Percentiles rank a stretch among this genome's conserved stretches.
Evolutionary conservation across 2,329 filamentous ascomycete species (phyloP).

Genomic region (Ophiostoma triangulosporum): DNA sequence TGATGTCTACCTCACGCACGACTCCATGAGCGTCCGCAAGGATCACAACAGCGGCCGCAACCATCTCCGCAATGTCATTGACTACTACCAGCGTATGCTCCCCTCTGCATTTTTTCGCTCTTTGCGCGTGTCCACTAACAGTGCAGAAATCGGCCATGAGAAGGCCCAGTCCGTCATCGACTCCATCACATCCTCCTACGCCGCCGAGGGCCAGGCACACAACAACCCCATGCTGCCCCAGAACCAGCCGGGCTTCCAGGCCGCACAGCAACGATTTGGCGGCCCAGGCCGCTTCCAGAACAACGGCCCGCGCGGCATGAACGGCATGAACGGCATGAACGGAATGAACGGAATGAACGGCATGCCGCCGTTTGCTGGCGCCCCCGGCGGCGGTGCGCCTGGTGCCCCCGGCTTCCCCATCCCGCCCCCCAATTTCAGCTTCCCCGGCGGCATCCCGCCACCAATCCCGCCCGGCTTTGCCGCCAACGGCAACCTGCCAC

Average conservation of each 20-base stretch:
- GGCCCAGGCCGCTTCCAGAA: slow-evolving; percentile 7
- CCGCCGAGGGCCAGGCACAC: slow-evolving; percentile 72
- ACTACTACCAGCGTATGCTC: slow-evolving; percentile 83
- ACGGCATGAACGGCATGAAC: not conserved
- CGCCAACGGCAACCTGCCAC: not conserved
- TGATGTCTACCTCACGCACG: slow-evolving; percentile 99
- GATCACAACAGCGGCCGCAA: slow-evolving; percentile 95
- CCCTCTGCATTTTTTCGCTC: too few relatives aligned
- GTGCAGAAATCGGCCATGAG: slow-evolving; percentile 85
- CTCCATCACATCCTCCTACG: slow-evolving; percentile 91
- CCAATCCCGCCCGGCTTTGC: slow-evolving; percentile 14
- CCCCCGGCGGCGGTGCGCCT: slow-evolving; percentile 32
- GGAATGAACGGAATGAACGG: slow-evolving; percentile 16
- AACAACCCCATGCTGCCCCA: slow-evolving; percentile 72
- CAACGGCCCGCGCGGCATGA: not conserved
- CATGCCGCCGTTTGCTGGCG: slow-evolving; percentile 26
- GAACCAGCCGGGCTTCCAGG: slow-evolving; percentile 43
- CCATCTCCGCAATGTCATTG: slow-evolving; percentile 91
- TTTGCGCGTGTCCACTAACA: slow-evolving; percentile 7
- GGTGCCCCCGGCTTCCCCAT: slow-evolving; percentile 22
- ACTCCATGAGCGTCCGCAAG: slow-evolving; percentile 99
- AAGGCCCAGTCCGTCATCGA: slow-evolving; percentile 98
- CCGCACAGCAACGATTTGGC: slow-evolving; percentile 12
- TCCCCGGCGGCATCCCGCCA: slow-evolving; percentile 21
- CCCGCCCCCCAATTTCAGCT: slow-evolving; percentile 28